A percentile compares a stretch with the other conserved stretches of the same genome.
phyloP scores from a whole-genome alignment of 306 rosid species.

The Vigna angularis region DNA sequence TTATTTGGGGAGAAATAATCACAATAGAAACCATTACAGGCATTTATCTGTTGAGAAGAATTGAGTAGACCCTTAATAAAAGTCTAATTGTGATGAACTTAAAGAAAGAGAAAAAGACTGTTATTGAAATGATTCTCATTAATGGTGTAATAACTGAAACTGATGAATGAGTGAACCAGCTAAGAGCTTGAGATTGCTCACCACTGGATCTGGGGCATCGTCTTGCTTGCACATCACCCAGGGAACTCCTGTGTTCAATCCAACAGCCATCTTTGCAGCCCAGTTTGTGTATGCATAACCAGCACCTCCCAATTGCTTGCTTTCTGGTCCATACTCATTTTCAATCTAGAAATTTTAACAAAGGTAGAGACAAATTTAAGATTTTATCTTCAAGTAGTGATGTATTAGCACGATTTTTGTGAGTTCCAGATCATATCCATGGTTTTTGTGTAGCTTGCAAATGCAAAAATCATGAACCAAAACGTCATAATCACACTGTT shows the following conservation, averaged over 20 bases:
- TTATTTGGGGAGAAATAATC: conserved; percentile 90
- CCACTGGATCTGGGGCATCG: conserved; percentile 98
- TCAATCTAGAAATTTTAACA: conserved; percentile 67
- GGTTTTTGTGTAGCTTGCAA: neutral
- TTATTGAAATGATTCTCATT: neutral
- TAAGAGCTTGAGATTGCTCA: conserved; percentile 46
- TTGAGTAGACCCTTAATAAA: conserved; percentile 1
- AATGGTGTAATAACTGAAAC: conserved; percentile 13
- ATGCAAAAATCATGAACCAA: neutral
- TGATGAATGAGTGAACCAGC: neutral
- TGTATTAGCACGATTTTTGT: neutral
- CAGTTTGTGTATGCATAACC: conserved; percentile 75
- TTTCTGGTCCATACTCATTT: conserved; percentile 82
- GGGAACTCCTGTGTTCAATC: conserved; percentile 83
- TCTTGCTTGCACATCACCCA: conserved; percentile 99
- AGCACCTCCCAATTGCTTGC: conserved; percentile 62
- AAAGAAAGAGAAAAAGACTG: conserved; percentile 26
- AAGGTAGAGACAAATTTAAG: conserved; percentile 10
- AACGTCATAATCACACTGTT: too few relatives aligned
- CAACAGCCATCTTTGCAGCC: conserved; percentile 99
- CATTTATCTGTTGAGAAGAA: conserved; percentile 69
- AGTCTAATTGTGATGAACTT: conserved; percentile 8
- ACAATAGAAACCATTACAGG: conserved; percentile 94
- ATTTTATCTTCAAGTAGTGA: conserved; percentile 27
- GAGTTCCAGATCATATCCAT: neutral